Percentiles rank a stretch among this genome's conserved stretches.
Conservation (phyloP, 306 rosid genomes). For the Quercus robur region DNA sequence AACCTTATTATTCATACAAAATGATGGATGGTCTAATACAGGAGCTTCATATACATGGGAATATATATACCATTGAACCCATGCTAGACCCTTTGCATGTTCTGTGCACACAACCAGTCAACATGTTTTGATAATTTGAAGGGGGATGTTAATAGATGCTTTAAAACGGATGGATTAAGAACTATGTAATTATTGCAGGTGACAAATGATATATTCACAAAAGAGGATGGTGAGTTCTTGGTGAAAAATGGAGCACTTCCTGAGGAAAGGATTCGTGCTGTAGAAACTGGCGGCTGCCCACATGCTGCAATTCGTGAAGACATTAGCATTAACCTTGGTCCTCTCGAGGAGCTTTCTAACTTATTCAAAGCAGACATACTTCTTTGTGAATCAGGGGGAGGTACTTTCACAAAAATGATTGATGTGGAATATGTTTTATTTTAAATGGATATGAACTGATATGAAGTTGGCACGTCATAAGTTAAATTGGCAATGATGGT, state of each 20-base stretch:
- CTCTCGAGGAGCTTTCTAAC: constrained; percentile 89
- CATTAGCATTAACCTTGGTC: constrained; percentile 96
- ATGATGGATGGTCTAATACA: background rate
- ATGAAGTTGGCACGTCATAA: background rate
- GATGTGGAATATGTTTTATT: background rate
- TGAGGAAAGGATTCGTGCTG: constrained; percentile 92
- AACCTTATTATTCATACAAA: background rate
- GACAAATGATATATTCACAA: constrained; percentile 95
- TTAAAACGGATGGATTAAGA: background rate
- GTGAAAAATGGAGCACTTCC: constrained; percentile 92
- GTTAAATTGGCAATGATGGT: background rate
- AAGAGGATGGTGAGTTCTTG: constrained; percentile 97
- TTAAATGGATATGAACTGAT: background rate
- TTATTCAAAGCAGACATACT: constrained; percentile 74
- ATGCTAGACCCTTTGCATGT: background rate
- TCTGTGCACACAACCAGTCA: background rate
- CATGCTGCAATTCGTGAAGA: constrained; percentile 97
- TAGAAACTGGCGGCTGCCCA: constrained; percentile 97
- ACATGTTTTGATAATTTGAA: background rate
- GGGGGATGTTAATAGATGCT: background rate
- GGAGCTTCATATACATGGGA: background rate
- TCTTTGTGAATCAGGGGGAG: constrained; percentile 99
- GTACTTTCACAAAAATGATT: constrained; percentile 26
- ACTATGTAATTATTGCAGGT: constrained; percentile 39
- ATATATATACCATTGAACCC: background rate